phyloP scores from a whole-genome alignment of 495 filamentous ascomycete species.

The Daldinia grandis region DNA sequence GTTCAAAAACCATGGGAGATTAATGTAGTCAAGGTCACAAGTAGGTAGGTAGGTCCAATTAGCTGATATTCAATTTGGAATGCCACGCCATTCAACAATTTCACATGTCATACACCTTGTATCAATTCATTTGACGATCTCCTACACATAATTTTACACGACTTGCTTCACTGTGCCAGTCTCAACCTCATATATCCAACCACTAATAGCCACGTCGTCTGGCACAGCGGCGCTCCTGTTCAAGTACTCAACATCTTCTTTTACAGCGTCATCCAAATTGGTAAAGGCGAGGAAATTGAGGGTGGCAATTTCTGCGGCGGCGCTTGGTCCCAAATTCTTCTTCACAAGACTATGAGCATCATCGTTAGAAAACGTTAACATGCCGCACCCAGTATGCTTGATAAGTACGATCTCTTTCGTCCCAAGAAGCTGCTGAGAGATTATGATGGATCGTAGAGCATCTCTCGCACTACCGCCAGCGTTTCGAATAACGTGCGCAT shows the following conservation, averaged over 20 bases:
- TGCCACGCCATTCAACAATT: too few relatives aligned
- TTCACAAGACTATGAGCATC: constrained; percentile 65
- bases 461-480: constrained; percentile 72
- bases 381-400: constrained; percentile 85
- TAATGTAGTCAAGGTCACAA: too few relatives aligned
- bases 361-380: constrained; percentile 79
- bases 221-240: constrained; percentile 67
- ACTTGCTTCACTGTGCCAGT: constrained; percentile 74
- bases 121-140: background rate
- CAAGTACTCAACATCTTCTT: constrained; percentile 71
- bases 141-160: constrained; percentile 29
- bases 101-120: background rate
- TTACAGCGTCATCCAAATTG: constrained; percentile 69
- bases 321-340: constrained; percentile 62
- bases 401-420: constrained; percentile 79
- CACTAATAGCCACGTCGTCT: constrained; percentile 66
- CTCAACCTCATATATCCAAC: constrained; percentile 84
- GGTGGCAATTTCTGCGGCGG: constrained; percentile 50
- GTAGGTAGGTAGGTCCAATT: background rate
- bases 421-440: constrained; percentile 83
- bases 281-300: constrained; percentile 71
- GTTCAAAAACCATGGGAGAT: too few relatives aligned
- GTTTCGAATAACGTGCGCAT: constrained; percentile 87
- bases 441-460: constrained; percentile 76
- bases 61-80: too few relatives aligned